phyloP scores from a whole-genome alignment of 768 basidiomycete species.

The Boletellus sp. region DNA sequence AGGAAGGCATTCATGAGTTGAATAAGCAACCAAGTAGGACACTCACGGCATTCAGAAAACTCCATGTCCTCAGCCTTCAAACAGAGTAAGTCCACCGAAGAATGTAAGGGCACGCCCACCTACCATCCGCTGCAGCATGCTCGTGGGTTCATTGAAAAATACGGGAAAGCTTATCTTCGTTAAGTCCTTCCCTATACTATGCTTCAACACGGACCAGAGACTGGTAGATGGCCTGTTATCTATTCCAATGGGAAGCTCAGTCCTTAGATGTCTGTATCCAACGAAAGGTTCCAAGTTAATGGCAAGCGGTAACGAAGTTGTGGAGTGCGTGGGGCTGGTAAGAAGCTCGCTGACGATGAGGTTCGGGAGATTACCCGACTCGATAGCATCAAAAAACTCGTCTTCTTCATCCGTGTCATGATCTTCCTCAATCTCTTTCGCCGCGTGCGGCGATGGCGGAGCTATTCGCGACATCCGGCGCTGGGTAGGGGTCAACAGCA shows the following conservation, averaged over 20 bases:
- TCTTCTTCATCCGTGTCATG: conserved; percentile 78
- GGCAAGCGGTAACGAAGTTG: conserved; percentile 31
- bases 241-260: conserved; percentile 53
- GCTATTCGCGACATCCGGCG: conserved; percentile 16
- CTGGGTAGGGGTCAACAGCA: conserved; percentile 22
- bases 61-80: conserved; percentile 91
- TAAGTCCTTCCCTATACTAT: conserved; percentile 93
- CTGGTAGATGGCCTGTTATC: conserved; percentile 87
- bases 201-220: conserved; percentile 93
- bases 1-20: conserved; percentile 5
- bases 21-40: background rate
- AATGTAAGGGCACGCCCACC: conserved; percentile 11
- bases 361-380: conserved; percentile 73
- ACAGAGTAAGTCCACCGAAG: background rate
- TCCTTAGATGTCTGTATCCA: conserved; percentile 66
- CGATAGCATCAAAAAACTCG: conserved; percentile 97
- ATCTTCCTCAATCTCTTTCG: conserved; percentile 33
- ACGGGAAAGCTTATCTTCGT: conserved; percentile 96
- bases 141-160: conserved; percentile 90
- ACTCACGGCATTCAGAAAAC: conserved; percentile 84
- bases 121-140: conserved; percentile 95
- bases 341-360: conserved; percentile 66
- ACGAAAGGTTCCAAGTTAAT: conserved; percentile 49
- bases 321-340: conserved; percentile 40
- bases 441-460: conserved; percentile 7